phyloP scores from a whole-genome alignment of 2,329 filamentous ascomycete species.

The Talaromyces albobiverticillius region DNA sequence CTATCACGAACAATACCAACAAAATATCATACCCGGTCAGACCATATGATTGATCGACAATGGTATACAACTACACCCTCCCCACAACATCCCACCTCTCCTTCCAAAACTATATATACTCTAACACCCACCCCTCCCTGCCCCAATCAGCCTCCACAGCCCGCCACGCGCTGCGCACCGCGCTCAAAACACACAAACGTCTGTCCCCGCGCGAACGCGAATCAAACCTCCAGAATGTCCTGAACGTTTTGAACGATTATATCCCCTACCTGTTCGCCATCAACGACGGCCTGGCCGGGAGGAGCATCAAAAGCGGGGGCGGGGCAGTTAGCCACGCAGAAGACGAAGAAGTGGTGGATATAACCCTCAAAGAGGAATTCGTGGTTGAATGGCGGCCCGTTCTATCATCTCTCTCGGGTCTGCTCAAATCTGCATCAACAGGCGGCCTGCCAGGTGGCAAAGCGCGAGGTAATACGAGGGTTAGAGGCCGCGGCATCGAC shows the following conservation, averaged over 20 bases:
- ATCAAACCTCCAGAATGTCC: conserved; percentile 66
- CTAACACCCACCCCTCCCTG: conserved; percentile 83
- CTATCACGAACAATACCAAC: background rate
- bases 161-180: conserved; percentile 76
- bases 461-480: conserved; percentile 54
- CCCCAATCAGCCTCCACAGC: conserved; percentile 78
- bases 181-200: conserved; percentile 85
- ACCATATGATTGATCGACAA: no score
- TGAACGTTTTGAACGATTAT: conserved; percentile 70
- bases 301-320: conserved; percentile 27
- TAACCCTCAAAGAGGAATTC: conserved; percentile 66
- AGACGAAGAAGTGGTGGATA: conserved; percentile 61
- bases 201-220: conserved; percentile 69
- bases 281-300: conserved; percentile 65
- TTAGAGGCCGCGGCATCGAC: conserved; percentile 72
- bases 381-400: conserved; percentile 79
- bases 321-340: conserved; percentile 12
- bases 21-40: background rate
- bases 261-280: conserved; percentile 79
- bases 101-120: conserved; percentile 73
- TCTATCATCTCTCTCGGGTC: conserved; percentile 55
- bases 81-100: conserved; percentile 87
- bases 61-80: conserved; percentile 87
- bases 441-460: background rate
- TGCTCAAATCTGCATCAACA: conserved; percentile 20